Evolutionary conservation across 176 grass and related monocot genomes (phyloP).

Genomic region (Cenchrus fungigraminus): DNA sequence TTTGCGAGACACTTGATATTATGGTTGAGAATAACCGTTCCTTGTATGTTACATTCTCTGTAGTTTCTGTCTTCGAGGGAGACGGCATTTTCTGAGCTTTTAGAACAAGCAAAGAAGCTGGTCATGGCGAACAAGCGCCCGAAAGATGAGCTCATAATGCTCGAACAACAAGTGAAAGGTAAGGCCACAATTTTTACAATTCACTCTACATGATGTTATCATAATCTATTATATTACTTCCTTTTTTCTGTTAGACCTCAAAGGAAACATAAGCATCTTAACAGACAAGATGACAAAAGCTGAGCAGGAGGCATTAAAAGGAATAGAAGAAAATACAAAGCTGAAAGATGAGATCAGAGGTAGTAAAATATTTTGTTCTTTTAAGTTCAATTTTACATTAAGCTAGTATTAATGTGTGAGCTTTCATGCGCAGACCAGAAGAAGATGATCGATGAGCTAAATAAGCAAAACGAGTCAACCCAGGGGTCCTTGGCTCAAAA

Average conservation of each 20-base stretch:
- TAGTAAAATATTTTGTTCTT: neutral
- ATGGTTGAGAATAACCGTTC: neutral
- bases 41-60: neutral
- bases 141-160: neutral
- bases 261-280: neutral
- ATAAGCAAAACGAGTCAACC: neutral
- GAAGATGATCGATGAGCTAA: constrained; percentile 7
- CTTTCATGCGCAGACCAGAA: neutral
- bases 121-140: constrained; percentile 3
- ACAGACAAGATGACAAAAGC: neutral
- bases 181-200: neutral
- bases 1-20: neutral
- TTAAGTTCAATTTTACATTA: neutral
- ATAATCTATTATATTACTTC: neutral
- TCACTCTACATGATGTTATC: neutral
- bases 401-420: neutral
- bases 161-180: constrained; percentile 14
- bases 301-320: neutral
- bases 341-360: constrained; percentile 19
- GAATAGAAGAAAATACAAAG: constrained; percentile 13
- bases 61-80: neutral
- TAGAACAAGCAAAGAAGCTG: constrained; percentile 3
- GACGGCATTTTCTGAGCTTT: neutral
- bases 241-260: neutral
- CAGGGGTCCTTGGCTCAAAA: neutral